Conservation (phyloP, 345 rosid species). For the Eucalyptus regnans region DNA sequence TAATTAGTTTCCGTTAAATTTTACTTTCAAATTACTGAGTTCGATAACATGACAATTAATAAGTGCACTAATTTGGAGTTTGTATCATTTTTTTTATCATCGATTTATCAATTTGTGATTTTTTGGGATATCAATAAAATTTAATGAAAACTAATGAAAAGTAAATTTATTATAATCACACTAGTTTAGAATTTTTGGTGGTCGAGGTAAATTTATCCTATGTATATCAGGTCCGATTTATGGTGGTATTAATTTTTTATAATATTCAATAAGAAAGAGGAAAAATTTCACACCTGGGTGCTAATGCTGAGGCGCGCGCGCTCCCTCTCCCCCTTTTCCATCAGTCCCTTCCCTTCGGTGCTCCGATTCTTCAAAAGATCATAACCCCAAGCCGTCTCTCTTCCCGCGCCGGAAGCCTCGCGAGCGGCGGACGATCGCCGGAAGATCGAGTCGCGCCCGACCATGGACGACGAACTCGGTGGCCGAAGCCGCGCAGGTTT, state of each 20-base stretch:
- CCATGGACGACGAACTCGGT: not conserved
- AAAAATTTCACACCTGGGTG: not conserved
- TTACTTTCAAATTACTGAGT: fast-evolving
- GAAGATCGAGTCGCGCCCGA: not conserved
- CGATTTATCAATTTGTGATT: too few species aligned
- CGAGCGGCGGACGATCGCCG: not conserved
- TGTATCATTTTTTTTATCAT: too few species aligned
- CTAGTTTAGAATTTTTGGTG: too few species aligned
- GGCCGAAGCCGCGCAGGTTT: not conserved
- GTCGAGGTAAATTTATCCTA: too few species aligned
- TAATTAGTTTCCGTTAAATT: fast-evolving
- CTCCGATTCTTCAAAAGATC: not conserved
- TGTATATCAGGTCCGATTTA: too few species aligned
- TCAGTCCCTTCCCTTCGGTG: not conserved
- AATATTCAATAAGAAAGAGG: too few species aligned
- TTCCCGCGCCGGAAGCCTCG: not conserved
- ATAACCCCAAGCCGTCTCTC: not conserved
- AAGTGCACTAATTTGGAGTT: too few species aligned
- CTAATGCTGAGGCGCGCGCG: not conserved
- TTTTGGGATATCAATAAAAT: too few species aligned
- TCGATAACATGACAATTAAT: fast-evolving
- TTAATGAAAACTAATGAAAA: too few species aligned
- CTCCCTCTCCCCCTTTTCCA: not conserved
- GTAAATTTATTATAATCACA: fast-evolving
- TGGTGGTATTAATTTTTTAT: too few species aligned